These are phyloP conservation scores for Corallochytrium limacisporum DNA, from an alignment of 78 protist species.

Conservation along the genomic window DNA sequence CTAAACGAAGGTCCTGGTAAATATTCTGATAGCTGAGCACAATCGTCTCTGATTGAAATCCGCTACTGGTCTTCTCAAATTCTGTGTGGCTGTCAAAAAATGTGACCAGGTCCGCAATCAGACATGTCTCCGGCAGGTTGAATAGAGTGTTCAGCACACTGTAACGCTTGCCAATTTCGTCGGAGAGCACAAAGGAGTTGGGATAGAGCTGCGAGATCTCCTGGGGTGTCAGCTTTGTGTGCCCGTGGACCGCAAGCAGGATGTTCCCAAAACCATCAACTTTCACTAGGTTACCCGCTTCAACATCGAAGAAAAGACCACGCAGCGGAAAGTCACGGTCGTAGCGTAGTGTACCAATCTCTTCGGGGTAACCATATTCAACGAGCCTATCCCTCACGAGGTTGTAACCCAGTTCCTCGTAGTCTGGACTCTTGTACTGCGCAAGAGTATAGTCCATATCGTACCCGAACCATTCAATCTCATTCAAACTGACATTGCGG, in stretches of 20 bases:
- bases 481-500: constrained; percentile 27
- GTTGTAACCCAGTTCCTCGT: constrained; percentile 38
- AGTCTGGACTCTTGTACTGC: constrained; percentile 40
- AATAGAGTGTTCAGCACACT: constrained; percentile 38
- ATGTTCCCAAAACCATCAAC: not conserved
- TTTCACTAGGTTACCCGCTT: constrained; percentile 41
- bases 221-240: not conserved
- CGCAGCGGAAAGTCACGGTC: constrained; percentile 46
- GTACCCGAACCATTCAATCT: constrained; percentile 40
- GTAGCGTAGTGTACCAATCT: constrained; percentile 20
- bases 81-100: constrained; percentile 25
- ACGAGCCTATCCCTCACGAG: constrained; percentile 31
- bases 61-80: not conserved
- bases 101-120: constrained; percentile 33
- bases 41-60: constrained; percentile 6
- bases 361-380: constrained; percentile 36
- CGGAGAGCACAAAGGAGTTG: not conserved
- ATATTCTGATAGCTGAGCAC: not conserved
- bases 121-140: constrained; percentile 45
- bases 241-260: not conserved
- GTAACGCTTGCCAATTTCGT: constrained; percentile 12
- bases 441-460: constrained; percentile 54
- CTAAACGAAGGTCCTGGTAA: constrained; percentile 36
- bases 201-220: not conserved
- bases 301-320: constrained; percentile 45